These are phyloP conservation scores for Anthoceros angustus DNA, from an alignment of 225 moss, liverwort and hornwort species.

Conservation along the genomic window DNA sequence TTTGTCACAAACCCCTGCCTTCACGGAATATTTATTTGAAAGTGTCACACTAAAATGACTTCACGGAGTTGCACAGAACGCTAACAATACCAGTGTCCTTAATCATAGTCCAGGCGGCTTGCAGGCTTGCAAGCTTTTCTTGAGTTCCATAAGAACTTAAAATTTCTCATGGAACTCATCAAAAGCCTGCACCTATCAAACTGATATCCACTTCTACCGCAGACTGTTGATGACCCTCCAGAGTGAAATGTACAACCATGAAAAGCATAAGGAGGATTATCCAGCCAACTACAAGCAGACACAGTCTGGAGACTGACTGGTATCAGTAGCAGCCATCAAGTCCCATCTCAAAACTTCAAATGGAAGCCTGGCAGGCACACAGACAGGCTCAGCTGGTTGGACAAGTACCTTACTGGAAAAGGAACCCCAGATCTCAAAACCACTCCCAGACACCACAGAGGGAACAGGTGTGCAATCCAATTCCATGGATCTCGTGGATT, in stretches of 20 bases:
- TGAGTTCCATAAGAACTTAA: not conserved
- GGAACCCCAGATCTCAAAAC: conserved; percentile 64
- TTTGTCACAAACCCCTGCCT: conserved; percentile 90
- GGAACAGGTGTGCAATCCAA: conserved; percentile 85
- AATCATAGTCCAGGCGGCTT: conserved; percentile 4
- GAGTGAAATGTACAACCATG: conserved; percentile 49
- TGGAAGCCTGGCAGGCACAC: not conserved
- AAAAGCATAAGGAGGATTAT: conserved; percentile 69
- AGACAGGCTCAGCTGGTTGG: not conserved
- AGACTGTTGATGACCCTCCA: conserved; percentile 50
- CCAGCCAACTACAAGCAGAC: conserved; percentile 67
- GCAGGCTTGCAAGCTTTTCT: not conserved
- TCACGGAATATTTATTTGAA: conserved; percentile 5
- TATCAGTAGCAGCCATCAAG: too few relatives aligned
- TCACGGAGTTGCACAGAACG: too few relatives aligned
- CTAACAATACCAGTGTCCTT: not conserved
- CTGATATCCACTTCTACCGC: conserved; percentile 68
- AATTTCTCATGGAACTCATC: not conserved
- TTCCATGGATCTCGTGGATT: conserved; percentile 95
- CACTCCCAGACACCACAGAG: conserved; percentile 71
- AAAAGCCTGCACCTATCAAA: not conserved
- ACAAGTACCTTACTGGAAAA: conserved; percentile 58
- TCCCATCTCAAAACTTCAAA: not conserved
- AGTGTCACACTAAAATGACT: too few relatives aligned
- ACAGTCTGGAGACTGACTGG: conserved; percentile 30